These are phyloP conservation scores for Fraxinus cuspidata DNA, from an alignment of 257 asterid genomes.

Conservation along the genomic window DNA sequence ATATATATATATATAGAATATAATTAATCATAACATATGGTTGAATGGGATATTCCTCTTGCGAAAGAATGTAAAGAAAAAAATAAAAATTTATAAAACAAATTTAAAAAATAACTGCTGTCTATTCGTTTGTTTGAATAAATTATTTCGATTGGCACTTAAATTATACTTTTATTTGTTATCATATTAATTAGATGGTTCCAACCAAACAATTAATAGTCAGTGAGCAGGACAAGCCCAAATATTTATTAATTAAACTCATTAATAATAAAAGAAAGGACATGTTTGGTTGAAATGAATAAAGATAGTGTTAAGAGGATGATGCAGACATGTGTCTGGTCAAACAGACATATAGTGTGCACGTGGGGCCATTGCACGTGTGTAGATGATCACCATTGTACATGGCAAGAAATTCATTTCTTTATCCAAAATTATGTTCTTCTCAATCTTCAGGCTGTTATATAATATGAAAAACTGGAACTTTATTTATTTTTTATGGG, in stretches of 20 bases:
- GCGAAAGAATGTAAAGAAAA: conserved; percentile 2
- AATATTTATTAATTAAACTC: conserved; percentile 14
- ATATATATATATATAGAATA: background rate
- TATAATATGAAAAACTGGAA: too few relatives aligned
- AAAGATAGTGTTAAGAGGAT: conserved; percentile 54
- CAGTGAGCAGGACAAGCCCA: conserved; percentile 21
- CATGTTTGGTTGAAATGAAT: conserved; percentile 33
- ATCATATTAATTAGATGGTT: background rate
- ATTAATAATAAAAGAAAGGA: conserved; percentile 8
- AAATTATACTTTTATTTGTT: background rate
- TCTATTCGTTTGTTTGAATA: conserved; percentile 5
- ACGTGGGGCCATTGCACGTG: conserved; percentile 86
- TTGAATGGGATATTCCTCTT: background rate
- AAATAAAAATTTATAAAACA: conserved; percentile 15
- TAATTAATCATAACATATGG: too few relatives aligned
- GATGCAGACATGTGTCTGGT: conserved; percentile 63
- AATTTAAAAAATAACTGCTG: conserved; percentile 2
- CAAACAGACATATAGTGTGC: conserved; percentile 69
- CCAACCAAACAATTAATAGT: conserved; percentile 17
- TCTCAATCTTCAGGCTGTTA: too few relatives aligned
- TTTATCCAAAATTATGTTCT: background rate
- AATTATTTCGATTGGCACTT: background rate
- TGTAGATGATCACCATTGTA: conserved; percentile 36
- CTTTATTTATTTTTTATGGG: too few relatives aligned
- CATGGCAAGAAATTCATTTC: background rate